Percentiles rank a stretch among this genome's conserved stretches.
Evolutionary conservation across 1,284 basidiomycete species (phyloP).

Genomic region (Coniferiporia weirii): DNA sequence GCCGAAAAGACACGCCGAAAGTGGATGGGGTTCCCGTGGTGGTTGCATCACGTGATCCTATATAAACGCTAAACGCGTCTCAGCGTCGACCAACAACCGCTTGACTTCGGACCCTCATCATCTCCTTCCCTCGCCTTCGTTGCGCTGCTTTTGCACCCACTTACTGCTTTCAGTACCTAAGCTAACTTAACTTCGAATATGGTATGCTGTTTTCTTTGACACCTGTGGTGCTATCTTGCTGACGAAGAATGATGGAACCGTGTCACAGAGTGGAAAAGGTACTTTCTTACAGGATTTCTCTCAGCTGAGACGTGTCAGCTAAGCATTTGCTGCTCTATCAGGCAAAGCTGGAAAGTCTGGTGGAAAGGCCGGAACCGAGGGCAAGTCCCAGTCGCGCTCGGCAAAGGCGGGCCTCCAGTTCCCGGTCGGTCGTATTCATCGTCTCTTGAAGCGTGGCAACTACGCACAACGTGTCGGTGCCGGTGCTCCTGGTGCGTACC

Average conservation of each 20-base stretch:
- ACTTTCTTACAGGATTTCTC: not conserved
- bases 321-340: slow-evolving; percentile 28
- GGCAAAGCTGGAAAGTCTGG: slow-evolving; percentile 55
- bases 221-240: not conserved
- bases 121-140: not conserved
- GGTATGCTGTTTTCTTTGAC: not conserved
- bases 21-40: not conserved
- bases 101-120: slow-evolving; percentile 3
- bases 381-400: slow-evolving; percentile 68
- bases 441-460: slow-evolving; percentile 86
- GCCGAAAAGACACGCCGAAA: not conserved
- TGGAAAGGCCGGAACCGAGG: slow-evolving; percentile 47
- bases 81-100: not conserved
- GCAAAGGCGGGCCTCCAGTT: slow-evolving; percentile 81
- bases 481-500: slow-evolving; percentile 64
- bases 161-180: slow-evolving; percentile 4
- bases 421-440: slow-evolving; percentile 91
- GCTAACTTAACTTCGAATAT: not conserved
- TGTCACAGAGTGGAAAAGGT: slow-evolving; percentile 15
- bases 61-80: slow-evolving; percentile 2
- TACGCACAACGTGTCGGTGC: slow-evolving; percentile 79
- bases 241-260: not conserved
- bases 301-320: not conserved
- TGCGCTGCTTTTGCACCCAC: not conserved
- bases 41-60: slow-evolving; percentile 1